phyloP scores from a whole-genome alignment of 164 flowering plant species.

The Vitis riparia region DNA sequence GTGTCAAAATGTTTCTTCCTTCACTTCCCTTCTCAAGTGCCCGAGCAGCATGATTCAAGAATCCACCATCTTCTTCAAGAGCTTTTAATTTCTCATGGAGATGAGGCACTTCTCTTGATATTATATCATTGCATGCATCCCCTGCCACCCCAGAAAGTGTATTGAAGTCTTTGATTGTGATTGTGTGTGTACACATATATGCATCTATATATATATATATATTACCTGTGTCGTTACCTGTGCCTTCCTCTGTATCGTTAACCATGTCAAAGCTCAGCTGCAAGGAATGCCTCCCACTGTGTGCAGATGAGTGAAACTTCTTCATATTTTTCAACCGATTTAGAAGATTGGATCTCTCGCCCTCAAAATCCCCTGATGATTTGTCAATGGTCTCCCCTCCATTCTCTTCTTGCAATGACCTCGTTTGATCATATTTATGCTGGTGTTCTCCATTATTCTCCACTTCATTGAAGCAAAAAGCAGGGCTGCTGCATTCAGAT shows the following conservation, averaged over 20 bases:
- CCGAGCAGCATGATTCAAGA: constrained; percentile 35
- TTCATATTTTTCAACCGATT: constrained; percentile 33
- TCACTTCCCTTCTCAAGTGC: constrained; percentile 34
- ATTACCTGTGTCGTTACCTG: constrained; percentile 17
- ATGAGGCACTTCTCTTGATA: constrained; percentile 19
- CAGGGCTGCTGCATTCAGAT: constrained; percentile 29
- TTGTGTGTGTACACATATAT: not conserved
- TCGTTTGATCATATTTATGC: constrained; percentile 6
- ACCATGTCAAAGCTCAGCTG: constrained; percentile 9
- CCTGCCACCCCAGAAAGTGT: constrained; percentile 21
- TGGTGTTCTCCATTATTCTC: constrained; percentile 12
- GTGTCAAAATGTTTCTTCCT: constrained; percentile 41
- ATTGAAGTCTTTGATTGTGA: not conserved
- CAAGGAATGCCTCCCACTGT: constrained; percentile 13
- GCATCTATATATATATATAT: not conserved
- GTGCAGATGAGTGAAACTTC: constrained; percentile 10
- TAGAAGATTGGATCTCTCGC: constrained; percentile 30
- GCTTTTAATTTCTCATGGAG: constrained; percentile 36
- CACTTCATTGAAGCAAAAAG: constrained; percentile 10
- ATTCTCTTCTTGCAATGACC: constrained; percentile 15
- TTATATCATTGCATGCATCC: constrained; percentile 8
- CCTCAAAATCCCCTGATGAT: constrained; percentile 27
- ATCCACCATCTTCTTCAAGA: constrained; percentile 42
- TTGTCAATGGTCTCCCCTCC: constrained; percentile 18
- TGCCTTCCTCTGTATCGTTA: constrained; percentile 7